Base-by-base conservation (phyloP, 768 basidiomycete species). In the Termitomyces sp. region DNA sequence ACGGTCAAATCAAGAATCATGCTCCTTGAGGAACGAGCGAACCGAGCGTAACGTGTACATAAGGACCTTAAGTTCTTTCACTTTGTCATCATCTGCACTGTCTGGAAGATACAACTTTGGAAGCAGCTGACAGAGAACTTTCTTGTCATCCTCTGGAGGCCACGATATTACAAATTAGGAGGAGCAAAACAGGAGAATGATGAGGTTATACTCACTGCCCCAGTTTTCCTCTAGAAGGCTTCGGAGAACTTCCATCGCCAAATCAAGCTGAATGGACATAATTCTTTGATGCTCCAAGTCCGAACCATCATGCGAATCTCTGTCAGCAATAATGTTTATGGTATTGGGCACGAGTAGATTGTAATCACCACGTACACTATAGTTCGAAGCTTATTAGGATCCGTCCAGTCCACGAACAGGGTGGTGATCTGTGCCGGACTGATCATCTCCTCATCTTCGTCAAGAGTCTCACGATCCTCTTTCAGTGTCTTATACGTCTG, bases 391-490 rank as follows among this genome's bases (percentile, higher is more conserved):
- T 84, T 85, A 58, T 78, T 74, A 0, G 88, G 88, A 69, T 91
- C 85, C 5, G 87, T 89, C 88, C 89, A 91, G 57, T 91, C 87
- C 12, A 84, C 73, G 64, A 91, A 81, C 78, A 91, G 81, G 20
- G 78, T 70, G 0, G 78, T 78, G 44, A 88, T 79, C 65, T 88
- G 86, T 13, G 76, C 70, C 0, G 83, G 75, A 3, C 77, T 76
- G 20, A 86, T 74, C 80, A 84, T 82, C 30, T 83, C 81, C 56
- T 84, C 78, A 13, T 82, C 82, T 2, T 81, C 83, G 2, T 85
- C 84, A 27, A 83, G 67, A 1, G 82, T 78, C 18, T 74, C 77
- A 42, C 78, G 77, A 3, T 75, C 76, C n/a, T 75, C 69, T 1
- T 78, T 74, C 12, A 89, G 74, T 52, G 79, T 70, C 27, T 76